phyloP scores from a whole-genome alignment of 1,284 basidiomycete genomes.

The Afroboletus lepidellus region DNA sequence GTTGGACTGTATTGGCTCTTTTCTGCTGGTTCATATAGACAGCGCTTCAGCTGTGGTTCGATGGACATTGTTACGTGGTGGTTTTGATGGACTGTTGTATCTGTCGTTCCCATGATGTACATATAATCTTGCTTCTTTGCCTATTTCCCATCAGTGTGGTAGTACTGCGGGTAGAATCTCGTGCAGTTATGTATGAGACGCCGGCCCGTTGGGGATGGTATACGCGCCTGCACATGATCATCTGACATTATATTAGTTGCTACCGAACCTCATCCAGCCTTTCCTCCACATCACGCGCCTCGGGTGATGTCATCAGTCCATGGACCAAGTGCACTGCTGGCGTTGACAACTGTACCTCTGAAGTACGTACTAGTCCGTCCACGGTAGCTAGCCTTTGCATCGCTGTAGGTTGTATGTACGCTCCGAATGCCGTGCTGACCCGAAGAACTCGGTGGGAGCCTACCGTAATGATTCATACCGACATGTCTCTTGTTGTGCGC shows the following conservation, averaged over 20 bases:
- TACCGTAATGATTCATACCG: neutral
- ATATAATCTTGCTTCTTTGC: neutral
- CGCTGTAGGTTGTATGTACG: neutral
- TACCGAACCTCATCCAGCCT: neutral
- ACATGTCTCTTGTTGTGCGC: neutral
- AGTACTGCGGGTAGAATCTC: too few relatives aligned
- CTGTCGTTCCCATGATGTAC: neutral
- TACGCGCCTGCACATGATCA: neutral
- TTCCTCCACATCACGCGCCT: neutral
- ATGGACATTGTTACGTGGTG: slow-evolving; percentile 13
- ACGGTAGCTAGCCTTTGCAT: neutral
- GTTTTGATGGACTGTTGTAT: slow-evolving; percentile 11
- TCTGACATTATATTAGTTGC: neutral
- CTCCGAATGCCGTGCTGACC: neutral
- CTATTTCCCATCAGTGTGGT: neutral
- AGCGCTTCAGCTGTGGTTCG: neutral
- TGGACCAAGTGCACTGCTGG: neutral
- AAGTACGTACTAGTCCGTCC: neutral
- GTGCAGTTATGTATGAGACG: neutral
- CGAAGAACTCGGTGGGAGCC: neutral
- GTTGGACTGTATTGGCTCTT: slow-evolving; percentile 4
- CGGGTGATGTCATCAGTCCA: slow-evolving; percentile 7
- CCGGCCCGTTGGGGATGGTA: neutral
- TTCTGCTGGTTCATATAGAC: slow-evolving; percentile 2
- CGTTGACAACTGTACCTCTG: too few relatives aligned